Percentiles rank a stretch among this genome's conserved stretches.
phyloP scores from a whole-genome alignment of 352 stramenopile species.

The Globisporangium mamillatum region DNA sequence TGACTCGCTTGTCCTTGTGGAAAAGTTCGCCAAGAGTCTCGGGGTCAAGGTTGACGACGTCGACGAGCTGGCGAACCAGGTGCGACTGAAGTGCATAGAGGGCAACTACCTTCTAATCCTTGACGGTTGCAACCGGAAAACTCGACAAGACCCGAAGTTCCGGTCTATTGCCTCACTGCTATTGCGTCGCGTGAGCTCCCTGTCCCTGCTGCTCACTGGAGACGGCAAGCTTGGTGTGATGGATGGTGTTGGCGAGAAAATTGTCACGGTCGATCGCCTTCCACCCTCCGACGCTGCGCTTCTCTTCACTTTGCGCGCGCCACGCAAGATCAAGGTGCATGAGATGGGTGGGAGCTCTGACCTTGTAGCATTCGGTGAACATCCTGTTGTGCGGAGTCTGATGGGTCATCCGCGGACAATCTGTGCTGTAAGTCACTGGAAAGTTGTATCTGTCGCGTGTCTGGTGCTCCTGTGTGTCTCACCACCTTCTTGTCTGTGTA shows the following conservation, averaged over 20 bases:
- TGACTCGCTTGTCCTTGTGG: slow-evolving; percentile 14
- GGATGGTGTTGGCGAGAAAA: slow-evolving; percentile 81
- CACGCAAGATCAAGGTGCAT: slow-evolving; percentile 68
- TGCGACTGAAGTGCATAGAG: slow-evolving; percentile 44
- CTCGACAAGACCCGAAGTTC: slow-evolving; percentile 43
- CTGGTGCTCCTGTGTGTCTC: neutral
- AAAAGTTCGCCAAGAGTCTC: slow-evolving; percentile 42
- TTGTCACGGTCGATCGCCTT: slow-evolving; percentile 62
- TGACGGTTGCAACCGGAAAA: slow-evolving; percentile 66
- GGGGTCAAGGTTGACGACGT: slow-evolving; percentile 21
- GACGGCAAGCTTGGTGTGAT: slow-evolving; percentile 73
- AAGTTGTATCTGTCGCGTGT: neutral
- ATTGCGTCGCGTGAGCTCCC: slow-evolving; percentile 58
- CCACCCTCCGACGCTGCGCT: slow-evolving; percentile 63
- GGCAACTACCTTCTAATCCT: slow-evolving; percentile 68
- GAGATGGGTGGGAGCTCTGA: slow-evolving; percentile 76
- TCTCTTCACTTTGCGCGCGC: slow-evolving; percentile 72
- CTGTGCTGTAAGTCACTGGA: slow-evolving; percentile 41
- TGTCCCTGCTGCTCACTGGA: slow-evolving; percentile 64
- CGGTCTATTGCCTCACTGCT: slow-evolving; percentile 43
- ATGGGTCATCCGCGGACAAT: slow-evolving; percentile 67
- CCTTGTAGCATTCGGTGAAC: slow-evolving; percentile 53
- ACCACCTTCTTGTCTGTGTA: neutral
- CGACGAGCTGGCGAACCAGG: slow-evolving; percentile 49
- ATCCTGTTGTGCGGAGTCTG: slow-evolving; percentile 62